A percentile compares a stretch with the other conserved stretches of the same genome.
Conservation (phyloP, 257 asterid species). For the Scutellaria galericulata region DNA sequence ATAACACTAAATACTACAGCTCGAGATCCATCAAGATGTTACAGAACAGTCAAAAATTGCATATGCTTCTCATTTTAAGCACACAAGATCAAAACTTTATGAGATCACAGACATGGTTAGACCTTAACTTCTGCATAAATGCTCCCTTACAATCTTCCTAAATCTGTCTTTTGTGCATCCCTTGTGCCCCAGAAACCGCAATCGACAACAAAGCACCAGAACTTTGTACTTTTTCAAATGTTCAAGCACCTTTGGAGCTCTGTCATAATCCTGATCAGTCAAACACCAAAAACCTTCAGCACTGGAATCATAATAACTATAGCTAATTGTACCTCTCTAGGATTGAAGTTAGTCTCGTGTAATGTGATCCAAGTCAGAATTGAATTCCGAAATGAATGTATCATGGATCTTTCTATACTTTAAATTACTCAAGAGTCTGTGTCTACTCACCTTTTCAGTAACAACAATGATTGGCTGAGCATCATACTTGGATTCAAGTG, state of each 20-base stretch:
- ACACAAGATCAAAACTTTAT: background rate
- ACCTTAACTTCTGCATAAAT: constrained; percentile 31
- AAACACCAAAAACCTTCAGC: constrained; percentile 15
- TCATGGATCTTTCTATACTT: background rate
- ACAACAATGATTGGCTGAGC: constrained; percentile 63
- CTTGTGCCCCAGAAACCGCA: constrained; percentile 57
- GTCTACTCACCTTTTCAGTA: constrained; percentile 80
- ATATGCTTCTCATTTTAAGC: constrained; percentile 8
- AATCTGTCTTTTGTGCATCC: constrained; percentile 63
- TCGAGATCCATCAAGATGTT: too few species aligned
- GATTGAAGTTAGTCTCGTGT: background rate
- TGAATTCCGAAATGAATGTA: background rate
- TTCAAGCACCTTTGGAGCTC: constrained; percentile 66
- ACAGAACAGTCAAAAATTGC: background rate
- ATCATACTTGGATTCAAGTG: constrained; percentile 59
- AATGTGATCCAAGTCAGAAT: constrained; percentile 3
- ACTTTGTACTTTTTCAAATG: constrained; percentile 57
- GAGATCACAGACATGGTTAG: background rate
- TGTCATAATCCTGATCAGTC: constrained; percentile 72
- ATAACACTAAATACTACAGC: too few species aligned
- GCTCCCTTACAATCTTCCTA: constrained; percentile 49
- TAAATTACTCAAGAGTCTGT: constrained; percentile 23
- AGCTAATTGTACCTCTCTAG: background rate
- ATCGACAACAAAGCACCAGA: constrained; percentile 67
- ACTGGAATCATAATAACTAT: background rate